These are phyloP conservation scores for Heliamphora exappendiculata DNA, from an alignment of 148 eudicot species.

Conservation along the genomic window DNA sequence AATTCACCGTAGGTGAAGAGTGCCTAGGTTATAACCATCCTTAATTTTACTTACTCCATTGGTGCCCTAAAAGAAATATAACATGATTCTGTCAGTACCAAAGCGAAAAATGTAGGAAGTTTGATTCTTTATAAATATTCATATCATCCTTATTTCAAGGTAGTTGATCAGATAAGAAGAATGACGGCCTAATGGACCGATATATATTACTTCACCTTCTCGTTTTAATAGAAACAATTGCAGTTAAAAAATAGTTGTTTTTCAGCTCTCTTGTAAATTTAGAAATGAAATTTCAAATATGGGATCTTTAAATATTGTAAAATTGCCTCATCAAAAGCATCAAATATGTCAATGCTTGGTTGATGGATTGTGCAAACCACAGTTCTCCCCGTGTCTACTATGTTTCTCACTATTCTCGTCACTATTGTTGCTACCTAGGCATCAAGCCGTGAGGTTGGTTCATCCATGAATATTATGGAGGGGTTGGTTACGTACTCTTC, in stretches of 20 bases:
- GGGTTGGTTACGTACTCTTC: neutral
- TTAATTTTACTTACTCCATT: neutral
- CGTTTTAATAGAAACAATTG: neutral
- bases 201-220: neutral
- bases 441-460: slow-evolving; percentile 1
- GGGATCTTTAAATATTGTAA: neutral
- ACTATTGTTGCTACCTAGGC: neutral
- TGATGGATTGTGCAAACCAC: slow-evolving; percentile 5
- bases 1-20: no score
- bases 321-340: neutral
- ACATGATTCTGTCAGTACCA: neutral
- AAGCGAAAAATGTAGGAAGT: neutral
- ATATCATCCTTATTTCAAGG: neutral
- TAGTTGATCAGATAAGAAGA: neutral
- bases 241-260: neutral
- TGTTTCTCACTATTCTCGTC: neutral
- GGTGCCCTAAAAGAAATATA: neutral
- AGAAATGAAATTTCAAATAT: neutral
- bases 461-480: slow-evolving; percentile 3
- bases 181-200: neutral
- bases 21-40: neutral
- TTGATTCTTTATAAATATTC: neutral
- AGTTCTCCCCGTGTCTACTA: neutral
- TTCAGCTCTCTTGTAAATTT: neutral
- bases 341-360: slow-evolving; percentile 5